Percentiles rank a stretch among this genome's conserved stretches.
These are phyloP conservation scores for Monosporascus sp. DNA, from an alignment of 2,329 filamentous ascomycete species.

Conservation along the genomic window DNA sequence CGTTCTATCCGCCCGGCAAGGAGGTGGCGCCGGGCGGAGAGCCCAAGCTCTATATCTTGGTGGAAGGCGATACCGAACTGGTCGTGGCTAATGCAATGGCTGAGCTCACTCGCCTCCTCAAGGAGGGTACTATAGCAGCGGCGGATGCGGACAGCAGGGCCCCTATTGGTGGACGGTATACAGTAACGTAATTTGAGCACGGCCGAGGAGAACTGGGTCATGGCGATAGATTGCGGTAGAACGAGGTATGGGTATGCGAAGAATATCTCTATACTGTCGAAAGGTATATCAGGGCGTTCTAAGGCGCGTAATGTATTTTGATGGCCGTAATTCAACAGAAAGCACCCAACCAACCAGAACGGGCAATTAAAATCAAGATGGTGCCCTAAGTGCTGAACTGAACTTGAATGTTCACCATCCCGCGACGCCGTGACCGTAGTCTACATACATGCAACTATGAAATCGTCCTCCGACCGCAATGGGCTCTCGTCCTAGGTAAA, in stretches of 20 bases:
- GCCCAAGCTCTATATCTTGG: conserved; percentile 95
- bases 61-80: conserved; percentile 94
- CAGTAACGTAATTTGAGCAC: conserved; percentile 58
- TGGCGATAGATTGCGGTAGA: background rate
- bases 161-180: conserved; percentile 77
- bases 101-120: conserved; percentile 80
- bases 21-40: conserved; percentile 68
- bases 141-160: conserved; percentile 80
- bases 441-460: background rate
- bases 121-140: conserved; percentile 84
- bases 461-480: background rate
- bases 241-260: background rate
- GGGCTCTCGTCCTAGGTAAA: no score
- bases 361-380: background rate
- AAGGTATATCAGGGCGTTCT: no score
- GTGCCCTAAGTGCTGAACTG: background rate
- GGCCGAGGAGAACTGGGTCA: background rate
- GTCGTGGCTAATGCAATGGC: conserved; percentile 86
- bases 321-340: background rate
- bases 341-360: background rate
- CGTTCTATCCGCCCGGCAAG: conserved; percentile 78
- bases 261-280: no score
- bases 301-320: no score
- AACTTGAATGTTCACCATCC: background rate
- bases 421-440: no score